Conservation (phyloP, 2,329 filamentous ascomycete genomes). For the Phialocephala subalpina region DNA sequence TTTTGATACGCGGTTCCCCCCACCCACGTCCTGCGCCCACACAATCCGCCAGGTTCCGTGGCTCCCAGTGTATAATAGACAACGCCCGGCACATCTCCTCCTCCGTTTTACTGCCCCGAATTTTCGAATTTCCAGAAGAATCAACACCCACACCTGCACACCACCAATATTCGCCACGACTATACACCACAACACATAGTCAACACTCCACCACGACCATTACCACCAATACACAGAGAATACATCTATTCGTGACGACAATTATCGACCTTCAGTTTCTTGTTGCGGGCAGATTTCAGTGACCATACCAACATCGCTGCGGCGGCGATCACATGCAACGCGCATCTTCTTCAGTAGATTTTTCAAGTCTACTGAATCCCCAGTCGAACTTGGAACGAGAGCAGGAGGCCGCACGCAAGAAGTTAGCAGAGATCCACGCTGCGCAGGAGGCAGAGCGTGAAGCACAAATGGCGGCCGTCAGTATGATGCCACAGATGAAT, state of each 20-base stretch:
- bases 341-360: conserved; percentile 76
- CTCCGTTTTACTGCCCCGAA: conserved; percentile 33
- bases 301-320: conserved; percentile 45
- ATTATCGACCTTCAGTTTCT: background rate
- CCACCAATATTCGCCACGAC: too few species aligned
- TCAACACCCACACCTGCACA: too few species aligned
- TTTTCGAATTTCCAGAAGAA: background rate
- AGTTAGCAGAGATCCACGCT: conserved; percentile 41
- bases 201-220: too few species aligned
- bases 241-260: too few species aligned
- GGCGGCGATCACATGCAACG: conserved; percentile 75
- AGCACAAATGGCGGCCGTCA: conserved; percentile 61
- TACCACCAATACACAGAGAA: too few species aligned
- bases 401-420: conserved; percentile 41
- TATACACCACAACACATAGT: too few species aligned
- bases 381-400: conserved; percentile 49
- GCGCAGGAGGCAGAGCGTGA: conserved; percentile 46
- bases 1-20: background rate
- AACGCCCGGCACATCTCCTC: conserved; percentile 37
- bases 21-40: background rate
- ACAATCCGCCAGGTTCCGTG: background rate
- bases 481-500: conserved; percentile 43
- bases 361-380: conserved; percentile 78
- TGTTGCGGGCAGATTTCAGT: conserved; percentile 5
- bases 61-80: background rate